Evolutionary conservation across 106 monocot genomes (phyloP).

Genomic region (Dactylorhiza incarnata): DNA sequence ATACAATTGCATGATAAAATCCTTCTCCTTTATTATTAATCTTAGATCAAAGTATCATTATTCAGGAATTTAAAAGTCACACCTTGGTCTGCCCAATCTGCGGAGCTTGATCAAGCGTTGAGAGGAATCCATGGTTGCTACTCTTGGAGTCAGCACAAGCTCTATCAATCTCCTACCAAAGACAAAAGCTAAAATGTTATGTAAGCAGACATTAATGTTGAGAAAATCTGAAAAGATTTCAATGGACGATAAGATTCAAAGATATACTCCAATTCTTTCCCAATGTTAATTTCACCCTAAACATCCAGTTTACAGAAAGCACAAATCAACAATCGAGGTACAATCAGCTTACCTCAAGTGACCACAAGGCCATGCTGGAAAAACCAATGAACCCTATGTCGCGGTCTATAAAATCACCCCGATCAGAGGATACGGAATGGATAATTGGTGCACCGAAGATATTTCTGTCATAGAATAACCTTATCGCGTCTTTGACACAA

Average conservation of each 20-base stretch:
- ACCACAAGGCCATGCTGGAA: conserved; percentile 42
- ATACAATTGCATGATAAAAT: not conserved
- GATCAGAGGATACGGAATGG: conserved; percentile 13
- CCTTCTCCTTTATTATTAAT: not conserved
- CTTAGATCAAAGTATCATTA: not conserved
- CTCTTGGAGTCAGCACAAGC: conserved; percentile 10
- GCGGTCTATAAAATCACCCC: conserved; percentile 20
- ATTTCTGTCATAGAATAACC: conserved; percentile 18
- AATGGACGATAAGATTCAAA: too few relatives aligned
- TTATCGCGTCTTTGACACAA: conserved; percentile 27
- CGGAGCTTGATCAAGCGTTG: conserved; percentile 16
- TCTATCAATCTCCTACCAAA: conserved; percentile 26
- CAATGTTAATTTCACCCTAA: not conserved
- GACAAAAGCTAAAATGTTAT: not conserved
- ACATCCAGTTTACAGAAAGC: not conserved
- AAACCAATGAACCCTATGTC: conserved; percentile 46
- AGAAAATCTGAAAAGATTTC: too few relatives aligned
- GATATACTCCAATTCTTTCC: too few relatives aligned
- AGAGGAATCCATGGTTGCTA: conserved; percentile 12
- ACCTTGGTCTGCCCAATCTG: conserved; percentile 39
- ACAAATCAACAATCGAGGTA: not conserved
- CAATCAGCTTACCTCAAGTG: conserved; percentile 26
- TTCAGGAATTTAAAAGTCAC: not conserved
- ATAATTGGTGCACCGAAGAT: conserved; percentile 29
- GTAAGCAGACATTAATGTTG: too few relatives aligned